Evolutionary conservation across 768 basidiomycete species (phyloP), one percentile per base, ranked within the genome.

Genomic region (Phylloporus sp.): DNA sequence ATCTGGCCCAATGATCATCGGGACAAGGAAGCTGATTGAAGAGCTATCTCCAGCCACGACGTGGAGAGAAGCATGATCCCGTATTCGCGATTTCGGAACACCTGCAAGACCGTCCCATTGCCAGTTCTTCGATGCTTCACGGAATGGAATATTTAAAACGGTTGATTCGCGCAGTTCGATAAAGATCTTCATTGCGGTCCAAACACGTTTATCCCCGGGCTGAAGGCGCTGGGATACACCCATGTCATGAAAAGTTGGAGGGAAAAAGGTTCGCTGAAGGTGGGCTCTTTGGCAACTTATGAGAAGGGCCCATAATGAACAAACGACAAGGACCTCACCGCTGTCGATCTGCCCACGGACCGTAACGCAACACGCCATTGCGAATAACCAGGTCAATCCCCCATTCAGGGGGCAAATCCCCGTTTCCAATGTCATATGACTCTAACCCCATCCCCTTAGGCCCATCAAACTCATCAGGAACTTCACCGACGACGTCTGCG

Each of bases 71-170:
- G 88, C 81, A 31, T 84, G 72, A 66, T 87, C 84, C 46, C 85
- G 78, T 55, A 77, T 77, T 47, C 76, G 77, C 27, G 75, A 76
- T 49, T 79, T 76, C 1, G 78, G 79, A 16, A 77, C 58, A 18
- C 78, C 71, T 6, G 64, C 62, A 28, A 73, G 60, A 28, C 82
- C 84, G 65, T 97, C 95, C 86, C 88, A 97, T 65, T 86, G 82
- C 95, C 95, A 98, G 67, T 97, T 88, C 87, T 98, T 97, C 0
- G 93, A 97, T 1, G 84, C 69, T 69, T 98, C 95, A 10, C 93
- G 82, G 51, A 95, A 95, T 3, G 95, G 95, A n/a, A 97, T 73
- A 36, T 89, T 79, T 10, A 97, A 62, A 0, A 80, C 82, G 0
- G 91, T 89, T 23, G 85, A 80, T 45, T 88, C 86, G 9, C 83